A percentile compares a stretch with the other conserved stretches of the same genome.
phyloP scores from a whole-genome alignment of 2,329 filamentous ascomycete genomes.

The Neofusicoccum umdonicola region DNA sequence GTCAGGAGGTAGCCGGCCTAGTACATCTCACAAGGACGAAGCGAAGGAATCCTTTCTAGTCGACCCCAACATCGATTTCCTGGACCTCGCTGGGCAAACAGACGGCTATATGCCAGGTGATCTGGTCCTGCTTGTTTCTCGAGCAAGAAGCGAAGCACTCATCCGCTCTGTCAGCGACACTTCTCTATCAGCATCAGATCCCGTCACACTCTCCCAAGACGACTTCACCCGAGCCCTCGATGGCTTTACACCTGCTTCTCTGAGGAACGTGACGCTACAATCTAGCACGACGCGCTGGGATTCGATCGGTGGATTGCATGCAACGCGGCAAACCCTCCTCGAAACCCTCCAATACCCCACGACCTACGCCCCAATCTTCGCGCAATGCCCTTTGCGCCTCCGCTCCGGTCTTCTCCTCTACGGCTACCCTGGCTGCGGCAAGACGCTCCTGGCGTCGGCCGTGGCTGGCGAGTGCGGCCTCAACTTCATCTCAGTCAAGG shows the following conservation, averaged over 20 bases:
- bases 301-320: slow-evolving; percentile 82
- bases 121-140: slow-evolving; percentile 76
- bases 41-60: slow-evolving; percentile 62
- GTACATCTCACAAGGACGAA: slow-evolving; percentile 26
- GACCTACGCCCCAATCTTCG: slow-evolving; percentile 96
- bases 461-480: slow-evolving; percentile 97
- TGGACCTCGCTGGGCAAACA: slow-evolving; percentile 89
- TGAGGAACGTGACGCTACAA: slow-evolving; percentile 91
- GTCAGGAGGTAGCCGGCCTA: slow-evolving; percentile 40
- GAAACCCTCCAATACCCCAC: slow-evolving; percentile 97
- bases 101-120: slow-evolving; percentile 99
- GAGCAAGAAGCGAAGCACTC: slow-evolving; percentile 87
- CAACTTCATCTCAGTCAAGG: slow-evolving; percentile 98
- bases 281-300: slow-evolving; percentile 90
- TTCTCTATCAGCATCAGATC: slow-evolving; percentile 22
- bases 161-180: slow-evolving; percentile 69
- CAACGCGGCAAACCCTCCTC: slow-evolving; percentile 85
- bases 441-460: slow-evolving; percentile 90
- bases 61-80: slow-evolving; percentile 76
- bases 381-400: slow-evolving; percentile 89
- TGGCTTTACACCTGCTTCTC: slow-evolving; percentile 90
- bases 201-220: slow-evolving; percentile 62
- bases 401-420: slow-evolving; percentile 91
- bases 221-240: slow-evolving; percentile 85
- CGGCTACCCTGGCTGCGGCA: slow-evolving; percentile 93